Evolutionary conservation across 352 stramenopile species (phyloP).

Genomic region (Phytophthora meadii): DNA sequence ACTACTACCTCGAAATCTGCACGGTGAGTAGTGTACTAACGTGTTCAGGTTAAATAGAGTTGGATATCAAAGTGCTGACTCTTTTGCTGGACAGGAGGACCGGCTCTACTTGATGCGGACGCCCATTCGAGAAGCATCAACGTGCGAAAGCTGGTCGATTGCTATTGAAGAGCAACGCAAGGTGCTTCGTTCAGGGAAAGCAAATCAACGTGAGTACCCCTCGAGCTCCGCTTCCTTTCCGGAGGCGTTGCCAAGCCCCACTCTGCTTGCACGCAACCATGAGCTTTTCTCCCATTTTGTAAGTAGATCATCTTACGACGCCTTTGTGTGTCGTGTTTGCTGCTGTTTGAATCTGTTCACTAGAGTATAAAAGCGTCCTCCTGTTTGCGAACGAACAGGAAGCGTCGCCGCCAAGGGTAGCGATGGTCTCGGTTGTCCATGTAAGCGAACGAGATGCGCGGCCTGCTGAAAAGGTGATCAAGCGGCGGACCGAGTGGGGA

Average conservation of each 20-base stretch:
- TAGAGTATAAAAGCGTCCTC: constrained; percentile 79
- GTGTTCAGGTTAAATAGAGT: too few species aligned
- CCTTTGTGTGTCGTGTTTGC: constrained; percentile 31
- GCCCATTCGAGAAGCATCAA: constrained; percentile 69
- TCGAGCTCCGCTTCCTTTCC: constrained; percentile 30
- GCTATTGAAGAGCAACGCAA: constrained; percentile 87
- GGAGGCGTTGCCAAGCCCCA: constrained; percentile 70
- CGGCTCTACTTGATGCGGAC: constrained; percentile 82
- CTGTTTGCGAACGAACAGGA: constrained; percentile 75
- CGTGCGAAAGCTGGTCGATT: constrained; percentile 87
- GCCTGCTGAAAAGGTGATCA: constrained; percentile 72
- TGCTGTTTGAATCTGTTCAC: constrained; percentile 25
- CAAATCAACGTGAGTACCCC: constrained; percentile 60
- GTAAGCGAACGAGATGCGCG: constrained; percentile 66
- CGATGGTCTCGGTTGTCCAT: constrained; percentile 81
- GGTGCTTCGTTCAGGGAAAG: constrained; percentile 56
- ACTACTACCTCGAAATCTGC: constrained; percentile 86
- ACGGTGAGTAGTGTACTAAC: constrained; percentile 43
- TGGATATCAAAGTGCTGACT: background rate
- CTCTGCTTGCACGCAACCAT: constrained; percentile 75
- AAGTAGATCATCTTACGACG: constrained; percentile 56
- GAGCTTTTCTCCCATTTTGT: constrained; percentile 84
- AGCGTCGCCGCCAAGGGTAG: constrained; percentile 67
- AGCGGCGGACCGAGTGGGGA: constrained; percentile 72
- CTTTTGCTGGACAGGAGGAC: constrained; percentile 48